Evolutionary conservation across 2,329 filamentous ascomycete species (phyloP).

Genomic region (Aureobasidium sp.): DNA sequence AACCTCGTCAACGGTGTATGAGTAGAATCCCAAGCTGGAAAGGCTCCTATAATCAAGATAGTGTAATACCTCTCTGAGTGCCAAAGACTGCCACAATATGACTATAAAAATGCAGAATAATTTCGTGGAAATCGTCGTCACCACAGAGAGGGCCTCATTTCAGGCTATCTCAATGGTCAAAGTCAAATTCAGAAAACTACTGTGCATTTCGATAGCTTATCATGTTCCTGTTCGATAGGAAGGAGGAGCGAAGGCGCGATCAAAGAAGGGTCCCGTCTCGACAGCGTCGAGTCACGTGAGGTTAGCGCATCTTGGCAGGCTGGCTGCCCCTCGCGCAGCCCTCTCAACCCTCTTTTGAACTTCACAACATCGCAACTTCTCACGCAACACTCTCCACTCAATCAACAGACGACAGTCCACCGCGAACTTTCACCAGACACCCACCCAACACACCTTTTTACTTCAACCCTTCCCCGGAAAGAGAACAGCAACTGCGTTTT

Average conservation of each 20-base stretch:
- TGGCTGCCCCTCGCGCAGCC: background rate
- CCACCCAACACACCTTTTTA: background rate
- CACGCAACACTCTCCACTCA: conserved; percentile 7
- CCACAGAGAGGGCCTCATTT: background rate
- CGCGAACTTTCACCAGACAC: background rate
- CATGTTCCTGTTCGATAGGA: background rate
- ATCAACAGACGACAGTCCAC: background rate
- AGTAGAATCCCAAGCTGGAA: background rate
- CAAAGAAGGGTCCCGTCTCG: background rate
- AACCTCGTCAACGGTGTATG: background rate
- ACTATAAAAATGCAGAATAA: background rate
- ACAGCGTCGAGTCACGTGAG: background rate
- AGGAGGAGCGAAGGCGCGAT: background rate
- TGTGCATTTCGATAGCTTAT: background rate
- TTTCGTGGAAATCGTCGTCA: too few relatives aligned
- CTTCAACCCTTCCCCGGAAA: conserved; percentile 5
- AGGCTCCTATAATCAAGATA: background rate
- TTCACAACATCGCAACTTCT: conserved; percentile 10
- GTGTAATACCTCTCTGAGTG: background rate
- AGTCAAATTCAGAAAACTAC: background rate
- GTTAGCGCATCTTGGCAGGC: conserved; percentile 1
- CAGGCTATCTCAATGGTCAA: background rate
- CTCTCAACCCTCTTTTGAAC: conserved; percentile 7
- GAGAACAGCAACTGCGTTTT: conserved; percentile 41
- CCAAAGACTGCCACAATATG: too few relatives aligned